Base-by-base conservation (phyloP, 2,329 filamentous ascomycete genomes). In the Phialemoniopsis sp. region DNA sequence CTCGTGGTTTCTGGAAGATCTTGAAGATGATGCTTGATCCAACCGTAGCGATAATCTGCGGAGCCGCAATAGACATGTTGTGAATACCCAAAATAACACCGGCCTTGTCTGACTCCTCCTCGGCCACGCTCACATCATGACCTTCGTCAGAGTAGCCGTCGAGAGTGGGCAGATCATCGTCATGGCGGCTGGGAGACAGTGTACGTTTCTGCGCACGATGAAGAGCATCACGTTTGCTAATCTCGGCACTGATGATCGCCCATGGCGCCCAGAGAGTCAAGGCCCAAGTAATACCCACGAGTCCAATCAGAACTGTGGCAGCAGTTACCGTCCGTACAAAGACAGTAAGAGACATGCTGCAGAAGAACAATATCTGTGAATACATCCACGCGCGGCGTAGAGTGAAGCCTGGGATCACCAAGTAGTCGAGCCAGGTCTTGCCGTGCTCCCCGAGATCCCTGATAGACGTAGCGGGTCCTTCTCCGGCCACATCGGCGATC, bases 241-340 rank as follows among this genome's bases (percentile, higher is more conserved):
- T 90, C 60, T 97, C 91, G 5, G 88, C 88, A 34, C 88, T 89
- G 57, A 97, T 96, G 51, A 97, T 86, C 30, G 91, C 90, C 67
- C 91, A 97, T 0, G 91, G 91, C 1, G 90, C 91, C 91, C 91
- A 97, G 18, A 94, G 78, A 3, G 89, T 89, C 53, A 96, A 69
- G 16, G 90, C 89, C 91, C 91, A 97, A 2, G 88, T 89, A 42
- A 97, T 81, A 28, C 91, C 91, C 35, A 95, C 82, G 17, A 93
- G 67, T 2, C 82, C 87, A 40, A 95, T 84, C 28, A 95, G 74
- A 2, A 80, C 72, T 0, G 87, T 95, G 2, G 87, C 91, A 9
- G 74, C 78, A 41, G 77, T 68, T 8, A 89, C 82, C 3, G 78
- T 80, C 31, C 71, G 75, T 30, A 95, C 87, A 43, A 95, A 73